A percentile compares a stretch with the other conserved stretches of the same genome.
These are phyloP conservation scores for Fusarium sp. DNA, from an alignment of 2,329 filamentous ascomycete species.

Conservation along the genomic window DNA sequence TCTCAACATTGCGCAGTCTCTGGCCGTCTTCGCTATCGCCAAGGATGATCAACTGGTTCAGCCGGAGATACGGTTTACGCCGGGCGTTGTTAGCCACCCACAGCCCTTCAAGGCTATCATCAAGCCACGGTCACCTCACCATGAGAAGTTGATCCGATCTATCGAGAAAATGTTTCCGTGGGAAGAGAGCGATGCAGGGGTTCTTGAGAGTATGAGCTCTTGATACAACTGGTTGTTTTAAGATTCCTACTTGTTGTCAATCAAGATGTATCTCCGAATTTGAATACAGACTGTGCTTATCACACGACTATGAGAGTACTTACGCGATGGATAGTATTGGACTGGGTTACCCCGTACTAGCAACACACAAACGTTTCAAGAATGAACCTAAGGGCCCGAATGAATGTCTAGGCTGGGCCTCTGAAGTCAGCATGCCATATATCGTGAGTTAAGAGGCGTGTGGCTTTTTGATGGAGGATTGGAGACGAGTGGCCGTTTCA, in stretches of 20 bases:
- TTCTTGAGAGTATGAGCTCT: constrained; percentile 12
- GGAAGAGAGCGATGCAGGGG: constrained; percentile 22
- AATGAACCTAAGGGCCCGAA: not conserved
- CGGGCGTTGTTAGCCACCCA: constrained; percentile 31
- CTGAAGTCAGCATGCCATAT: not conserved
- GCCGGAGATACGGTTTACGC: constrained; percentile 8
- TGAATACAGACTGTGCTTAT: not conserved
- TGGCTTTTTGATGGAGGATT: not conserved
- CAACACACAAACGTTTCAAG: not conserved
- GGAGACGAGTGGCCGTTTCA: not conserved
- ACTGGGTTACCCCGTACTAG: not conserved
- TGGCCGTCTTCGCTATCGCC: constrained; percentile 58
- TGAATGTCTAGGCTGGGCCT: not conserved
- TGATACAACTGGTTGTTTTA: not conserved
- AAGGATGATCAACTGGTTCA: not conserved
- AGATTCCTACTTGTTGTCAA: not conserved
- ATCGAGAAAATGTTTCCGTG: constrained; percentile 30
- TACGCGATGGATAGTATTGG: not conserved
- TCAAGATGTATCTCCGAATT: not conserved
- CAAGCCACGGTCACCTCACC: constrained; percentile 17
- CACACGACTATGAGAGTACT: not conserved
- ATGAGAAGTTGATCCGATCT: constrained; percentile 20
- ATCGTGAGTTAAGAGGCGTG: not conserved
- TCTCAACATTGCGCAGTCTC: constrained; percentile 50
- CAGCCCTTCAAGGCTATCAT: constrained; percentile 19